A percentile compares a stretch with the other conserved stretches of the same genome.
Conservation (phyloP, 306 rosid genomes). For the Quercus ilex region DNA sequence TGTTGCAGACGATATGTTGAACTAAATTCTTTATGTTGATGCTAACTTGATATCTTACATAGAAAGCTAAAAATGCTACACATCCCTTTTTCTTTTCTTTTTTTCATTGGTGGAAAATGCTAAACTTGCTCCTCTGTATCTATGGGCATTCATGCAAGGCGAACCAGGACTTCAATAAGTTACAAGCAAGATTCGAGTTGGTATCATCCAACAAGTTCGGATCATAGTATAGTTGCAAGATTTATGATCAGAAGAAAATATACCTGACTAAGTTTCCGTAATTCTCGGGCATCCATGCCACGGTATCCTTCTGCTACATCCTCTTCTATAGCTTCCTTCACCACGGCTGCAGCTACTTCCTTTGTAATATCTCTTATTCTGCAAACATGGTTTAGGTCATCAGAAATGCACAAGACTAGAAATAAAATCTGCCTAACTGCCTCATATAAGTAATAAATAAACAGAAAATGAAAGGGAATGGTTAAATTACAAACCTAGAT, state of each 20-base stretch:
- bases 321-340: constrained; percentile 85
- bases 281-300: constrained; percentile 79
- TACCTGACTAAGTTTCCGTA: constrained; percentile 66
- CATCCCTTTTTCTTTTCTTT: too few species aligned
- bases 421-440: neutral
- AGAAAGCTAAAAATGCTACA: neutral
- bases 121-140: neutral
- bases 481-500: constrained; percentile 54
- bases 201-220: neutral
- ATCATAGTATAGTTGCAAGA: neutral
- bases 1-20: neutral
- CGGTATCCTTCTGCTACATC: constrained; percentile 91
- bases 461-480: constrained; percentile 1
- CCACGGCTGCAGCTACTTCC: constrained; percentile 89
- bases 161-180: neutral
- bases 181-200: neutral
- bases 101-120: neutral
- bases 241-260: neutral
- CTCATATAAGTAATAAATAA: neutral
- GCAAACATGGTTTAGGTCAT: constrained; percentile 33
- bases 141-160: neutral
- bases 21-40: neutral
- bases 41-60: neutral
- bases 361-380: constrained; percentile 95
- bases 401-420: constrained; percentile 15